These are phyloP conservation scores for Zizania palustris DNA, from an alignment of 202 grass and related monocot species.

Conservation along the genomic window DNA sequence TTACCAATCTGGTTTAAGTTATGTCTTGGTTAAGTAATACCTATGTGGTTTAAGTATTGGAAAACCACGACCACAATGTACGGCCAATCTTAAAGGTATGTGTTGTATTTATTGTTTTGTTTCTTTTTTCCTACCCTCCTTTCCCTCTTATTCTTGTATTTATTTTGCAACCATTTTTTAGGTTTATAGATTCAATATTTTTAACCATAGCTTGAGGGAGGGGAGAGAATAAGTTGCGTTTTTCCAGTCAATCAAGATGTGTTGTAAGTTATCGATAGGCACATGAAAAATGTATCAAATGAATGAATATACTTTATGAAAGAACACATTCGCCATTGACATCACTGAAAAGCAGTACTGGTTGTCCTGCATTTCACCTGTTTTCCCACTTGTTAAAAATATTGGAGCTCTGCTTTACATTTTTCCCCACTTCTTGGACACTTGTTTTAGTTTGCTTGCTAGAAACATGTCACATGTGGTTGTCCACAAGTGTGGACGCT, in stretches of 20 bases:
- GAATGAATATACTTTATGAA: background rate
- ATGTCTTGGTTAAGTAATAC: constrained; percentile 22
- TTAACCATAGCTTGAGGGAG: constrained; percentile 17
- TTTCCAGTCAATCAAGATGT: constrained; percentile 23
- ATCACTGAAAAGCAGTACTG: background rate
- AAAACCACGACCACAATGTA: background rate
- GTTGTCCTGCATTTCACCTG: background rate
- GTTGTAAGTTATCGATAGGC: constrained; percentile 33
- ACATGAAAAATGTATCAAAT: constrained; percentile 21
- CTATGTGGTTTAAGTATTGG: background rate
- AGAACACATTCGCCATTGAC: background rate
- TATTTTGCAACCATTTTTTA: constrained; percentile 26
- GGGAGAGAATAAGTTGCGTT: constrained; percentile 45
- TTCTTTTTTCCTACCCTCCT: background rate
- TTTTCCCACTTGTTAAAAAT: background rate
- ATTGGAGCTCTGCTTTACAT: background rate
- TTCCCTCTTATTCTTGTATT: background rate
- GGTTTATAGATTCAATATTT: constrained; percentile 47
- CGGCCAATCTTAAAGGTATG: constrained; percentile 39
- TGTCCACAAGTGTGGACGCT: background rate
- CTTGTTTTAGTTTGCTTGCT: background rate
- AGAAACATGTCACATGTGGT: background rate
- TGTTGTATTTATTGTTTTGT: constrained; percentile 41
- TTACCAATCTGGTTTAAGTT: constrained; percentile 9
- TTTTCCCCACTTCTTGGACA: background rate